These are phyloP conservation scores for Thalia dealbata DNA, from an alignment of 176 grass and related monocot species.

Conservation along the genomic window DNA sequence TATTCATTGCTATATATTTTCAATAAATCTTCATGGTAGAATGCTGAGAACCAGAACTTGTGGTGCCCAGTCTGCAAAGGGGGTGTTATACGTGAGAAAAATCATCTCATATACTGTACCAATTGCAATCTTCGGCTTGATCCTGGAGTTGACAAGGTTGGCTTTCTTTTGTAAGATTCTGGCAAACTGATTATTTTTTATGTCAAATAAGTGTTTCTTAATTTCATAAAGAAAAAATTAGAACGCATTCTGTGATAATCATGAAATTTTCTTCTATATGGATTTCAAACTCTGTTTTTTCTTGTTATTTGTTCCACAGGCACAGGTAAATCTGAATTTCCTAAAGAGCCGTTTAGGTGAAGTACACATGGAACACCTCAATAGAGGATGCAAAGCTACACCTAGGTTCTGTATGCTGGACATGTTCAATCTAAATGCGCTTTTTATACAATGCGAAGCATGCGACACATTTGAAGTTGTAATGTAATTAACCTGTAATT, in stretches of 20 bases:
- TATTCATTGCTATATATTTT: background rate
- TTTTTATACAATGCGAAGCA: constrained; percentile 67
- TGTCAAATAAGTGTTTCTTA: background rate
- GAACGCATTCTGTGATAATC: background rate
- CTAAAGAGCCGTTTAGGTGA: constrained; percentile 49
- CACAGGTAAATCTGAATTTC: constrained; percentile 67
- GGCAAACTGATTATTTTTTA: background rate
- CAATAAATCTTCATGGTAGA: constrained; percentile 27
- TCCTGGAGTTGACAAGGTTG: constrained; percentile 73
- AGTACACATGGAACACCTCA: constrained; percentile 54
- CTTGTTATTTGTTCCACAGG: constrained; percentile 26
- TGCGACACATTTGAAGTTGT: constrained; percentile 74
- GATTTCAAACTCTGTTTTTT: background rate
- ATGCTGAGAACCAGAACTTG: constrained; percentile 32
- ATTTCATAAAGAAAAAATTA: background rate
- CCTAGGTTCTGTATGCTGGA: constrained; percentile 61
- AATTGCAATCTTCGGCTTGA: constrained; percentile 57
- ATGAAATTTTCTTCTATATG: constrained; percentile 20
- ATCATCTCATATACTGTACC: constrained; percentile 68
- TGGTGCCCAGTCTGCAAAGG: constrained; percentile 85
- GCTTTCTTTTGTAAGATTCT: background rate
- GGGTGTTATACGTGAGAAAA: constrained; percentile 54
- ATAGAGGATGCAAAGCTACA: constrained; percentile 74
- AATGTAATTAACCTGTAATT: constrained; percentile 37
- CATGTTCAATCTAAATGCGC: constrained; percentile 72